phyloP scores from a whole-genome alignment of 352 stramenopile genomes.

The Globisporangium carolinianum region DNA sequence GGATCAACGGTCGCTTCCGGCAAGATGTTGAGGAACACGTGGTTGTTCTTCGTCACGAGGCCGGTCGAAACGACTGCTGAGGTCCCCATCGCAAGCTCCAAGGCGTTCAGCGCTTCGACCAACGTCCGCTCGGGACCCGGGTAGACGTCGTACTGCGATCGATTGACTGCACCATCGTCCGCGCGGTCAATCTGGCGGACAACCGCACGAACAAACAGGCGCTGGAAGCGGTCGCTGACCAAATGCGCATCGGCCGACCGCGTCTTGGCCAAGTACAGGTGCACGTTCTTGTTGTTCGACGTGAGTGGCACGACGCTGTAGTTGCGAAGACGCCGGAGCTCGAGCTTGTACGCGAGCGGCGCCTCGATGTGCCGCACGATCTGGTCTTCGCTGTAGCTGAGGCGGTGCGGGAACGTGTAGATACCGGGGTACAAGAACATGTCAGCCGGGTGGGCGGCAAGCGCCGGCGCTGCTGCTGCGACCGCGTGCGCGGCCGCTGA shows the following conservation, averaged over 20 bases:
- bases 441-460: constrained; percentile 35
- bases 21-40: constrained; percentile 99
- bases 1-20: constrained; percentile 92
- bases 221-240: constrained; percentile 81
- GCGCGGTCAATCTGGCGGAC: constrained; percentile 87
- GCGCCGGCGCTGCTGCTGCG: constrained; percentile 17
- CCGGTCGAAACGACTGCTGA: constrained; percentile 79
- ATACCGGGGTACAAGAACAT: constrained; percentile 82
- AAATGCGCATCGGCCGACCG: constrained; percentile 81
- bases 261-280: constrained; percentile 96
- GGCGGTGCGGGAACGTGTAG: constrained; percentile 85
- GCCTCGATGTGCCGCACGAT: constrained; percentile 98
- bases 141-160: constrained; percentile 87
- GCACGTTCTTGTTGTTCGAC: constrained; percentile 95
- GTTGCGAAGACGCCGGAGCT: constrained; percentile 95
- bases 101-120: constrained; percentile 96
- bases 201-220: constrained; percentile 96
- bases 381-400: constrained; percentile 95
- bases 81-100: constrained; percentile 93
- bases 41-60: constrained; percentile 92
- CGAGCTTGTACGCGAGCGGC: constrained; percentile 97
- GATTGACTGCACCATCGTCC: constrained; percentile 37
- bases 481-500: constrained; percentile 26
- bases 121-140: constrained; percentile 95
- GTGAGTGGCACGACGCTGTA: constrained; percentile 95